Conservation (phyloP, 257 asterid genomes). For the Gardenia jasminoides region DNA sequence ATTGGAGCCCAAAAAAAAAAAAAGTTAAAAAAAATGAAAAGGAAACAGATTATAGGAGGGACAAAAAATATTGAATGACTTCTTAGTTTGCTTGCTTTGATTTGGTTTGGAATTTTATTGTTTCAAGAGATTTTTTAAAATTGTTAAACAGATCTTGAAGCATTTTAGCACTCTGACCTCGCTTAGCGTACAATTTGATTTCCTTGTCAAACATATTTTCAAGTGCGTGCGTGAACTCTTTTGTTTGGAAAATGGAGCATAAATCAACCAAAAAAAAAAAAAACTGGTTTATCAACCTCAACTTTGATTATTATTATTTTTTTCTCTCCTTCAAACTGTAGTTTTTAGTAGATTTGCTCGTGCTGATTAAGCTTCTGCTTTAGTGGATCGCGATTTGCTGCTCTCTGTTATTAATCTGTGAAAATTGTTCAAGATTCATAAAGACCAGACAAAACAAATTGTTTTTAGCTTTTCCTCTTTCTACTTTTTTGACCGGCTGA, state of each 20-base stretch:
- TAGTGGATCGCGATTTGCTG: not conserved
- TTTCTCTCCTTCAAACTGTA: no score
- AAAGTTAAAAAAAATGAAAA: not conserved
- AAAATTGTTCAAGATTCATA: no score
- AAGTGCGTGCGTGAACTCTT: not conserved
- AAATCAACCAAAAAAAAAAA: not conserved
- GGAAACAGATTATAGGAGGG: not conserved
- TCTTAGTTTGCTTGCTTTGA: constrained; percentile 4
- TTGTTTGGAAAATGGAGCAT: not conserved
- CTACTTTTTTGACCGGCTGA: no score
- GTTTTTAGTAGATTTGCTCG: not conserved
- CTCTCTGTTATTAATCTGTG: not conserved
- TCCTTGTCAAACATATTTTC: not conserved
- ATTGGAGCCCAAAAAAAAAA: not conserved
- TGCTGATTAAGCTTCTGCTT: not conserved
- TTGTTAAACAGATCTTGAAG: constrained; percentile 6
- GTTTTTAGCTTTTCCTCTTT: not conserved
- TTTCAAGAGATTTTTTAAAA: constrained; percentile 3
- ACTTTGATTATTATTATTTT: no score
- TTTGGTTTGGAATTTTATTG: constrained; percentile 16
- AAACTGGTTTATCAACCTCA: not conserved
- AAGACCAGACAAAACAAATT: no score
- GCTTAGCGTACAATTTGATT: not conserved
- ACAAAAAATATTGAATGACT: not conserved
- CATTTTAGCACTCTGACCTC: not conserved